Evolutionary conservation across 148 eudicot species (phyloP), one percentile per base, ranked within the genome.

Genomic region (Arctostaphylos glauca): DNA sequence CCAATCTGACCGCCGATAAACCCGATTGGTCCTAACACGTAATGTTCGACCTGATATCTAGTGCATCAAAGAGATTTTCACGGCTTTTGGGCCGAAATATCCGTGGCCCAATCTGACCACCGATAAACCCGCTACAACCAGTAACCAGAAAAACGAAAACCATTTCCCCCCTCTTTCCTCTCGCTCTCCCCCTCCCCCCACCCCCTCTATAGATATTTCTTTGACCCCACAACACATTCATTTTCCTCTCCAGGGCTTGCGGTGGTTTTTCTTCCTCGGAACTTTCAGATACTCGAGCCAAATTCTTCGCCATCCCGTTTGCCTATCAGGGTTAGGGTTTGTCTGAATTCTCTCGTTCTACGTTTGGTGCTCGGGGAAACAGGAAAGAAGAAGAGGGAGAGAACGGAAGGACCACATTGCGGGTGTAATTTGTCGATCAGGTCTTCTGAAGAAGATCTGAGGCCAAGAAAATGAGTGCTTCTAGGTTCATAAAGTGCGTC

Each of bases 401-500:
- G 55, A 21, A 53, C 9, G 48, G 18, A 67, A 62, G 55, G 9
- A 64, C 38, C 10, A 23, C 44, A 60, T 48, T 58, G 72, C 68
- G 9, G 38, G 5, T 31, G 80, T 23, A 52, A 73, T 59, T 52
- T 10, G 74, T 41, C 23, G 46, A 67, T 81, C 88, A 87, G 90
- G 88, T 88, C 87, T 86, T 88, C 86, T 81, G 80, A 41, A 81
- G 90, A 90, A 90, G 92, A 90, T 88, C 92, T 90, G 60, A 85
- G 68, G 9, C 3, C n/a, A 5, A 21, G 60, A 31, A 74, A 73
- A 95, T 95, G 98, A 95, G 98, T 85, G 98, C 98, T 62, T 93
- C 98, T 47, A 90, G 97, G 89, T 95, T 95, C 88, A 92, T 94
- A 78, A 94, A 94, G 84, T 94, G 98, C 81, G 98, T 94, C 58